Base-by-base conservation (phyloP, 768 basidiomycete genomes). In the Leccinum incarnatum region DNA sequence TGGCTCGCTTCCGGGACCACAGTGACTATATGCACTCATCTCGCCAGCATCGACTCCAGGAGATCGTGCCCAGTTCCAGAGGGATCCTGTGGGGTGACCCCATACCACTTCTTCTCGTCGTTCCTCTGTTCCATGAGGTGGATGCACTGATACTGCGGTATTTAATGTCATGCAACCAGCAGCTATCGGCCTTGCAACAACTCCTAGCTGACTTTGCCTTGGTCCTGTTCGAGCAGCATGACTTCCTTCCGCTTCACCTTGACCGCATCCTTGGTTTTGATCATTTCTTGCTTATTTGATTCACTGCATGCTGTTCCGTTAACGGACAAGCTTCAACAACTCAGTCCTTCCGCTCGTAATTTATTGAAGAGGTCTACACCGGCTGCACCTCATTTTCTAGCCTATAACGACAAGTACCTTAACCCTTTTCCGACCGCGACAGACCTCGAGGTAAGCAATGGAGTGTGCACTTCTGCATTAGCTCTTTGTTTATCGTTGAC, bases 331-430 rank as follows among this genome's bases (percentile, higher is more conserved):
- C 61, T 73, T 25, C n/a, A 37, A n/a, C 29, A 27, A 19, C 63
- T 71, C 51, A 73, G 60, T 52, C 62, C 62, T 1, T 1, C 21
- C 19, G 67, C 71, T 25, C 70, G 64, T 47, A 57, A 62, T 34
- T 14, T 71, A 7, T 40, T 70, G 8, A 67, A 59, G 62, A 60
- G 57, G 27, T 27, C 69, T 2, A 66, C 61, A 1, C 77, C 79
- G 0, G 76, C 77, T 21, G 74, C 83, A 1, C 85, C 86, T 25
- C 76, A 80, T 61, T 87, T 76, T 46, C 45, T 78, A 25, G 67
- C 72, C 14, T 79, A 79, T 65, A 73, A 75, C 47, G 78, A 80
- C 54, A 55, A 57, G 19, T 83, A 68, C 56, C 75, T 80, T 12
- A 74, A 71, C 54, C 80, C 80, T 1, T 67, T 69, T 0, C 85